Evolutionary conservation across 805 yeast genomes (phyloP), one percentile per base, ranked within the genome.

Genomic region (Suhomyces kilbournensis): DNA sequence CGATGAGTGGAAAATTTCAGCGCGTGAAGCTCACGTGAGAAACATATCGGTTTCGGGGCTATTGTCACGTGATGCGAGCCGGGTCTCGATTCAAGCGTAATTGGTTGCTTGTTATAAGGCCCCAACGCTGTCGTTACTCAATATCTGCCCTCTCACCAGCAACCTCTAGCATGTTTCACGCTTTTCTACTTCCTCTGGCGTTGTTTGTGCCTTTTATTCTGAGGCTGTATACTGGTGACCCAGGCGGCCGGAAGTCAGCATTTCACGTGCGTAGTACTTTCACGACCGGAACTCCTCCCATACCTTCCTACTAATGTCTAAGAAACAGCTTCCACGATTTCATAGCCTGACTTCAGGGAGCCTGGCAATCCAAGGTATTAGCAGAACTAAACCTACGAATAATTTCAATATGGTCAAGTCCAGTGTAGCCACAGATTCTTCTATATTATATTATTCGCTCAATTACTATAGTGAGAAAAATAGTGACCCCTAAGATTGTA

Each of bases 1-100:
- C 48, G 56, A 50, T 50, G 53, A 47, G 46, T 17, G 50, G 46
- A 25, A 40, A 46, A 49, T 48, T 52, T 40, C 44, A 28, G 35
- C 5, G 44, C 12, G 46, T 28, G 32, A 17, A 39, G 7, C 14
- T 15, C 25, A 39, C 22, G 44, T 17, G 44, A 39, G n/a, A 7
- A 3, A 7, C 28, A 23, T 7, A 3, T 7, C 25, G 5, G 3
- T 25, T 2, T 4, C 4, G 22, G 22, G 22, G n/a, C n/a, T 7
- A 3, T n/a, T 15, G 2, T n/a, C 14, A 15, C 20, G 10, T 35
- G 19, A 28, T 28, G 12, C 14, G 4, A 6, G 12, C 32, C 32
- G 32, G 32, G 12, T 28, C 7, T 28, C n/a, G 4, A 28, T 12
- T 9, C 4, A 10, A 3, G 12, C 28, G 12, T 26, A 3, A 10